A percentile compares a stretch with the other conserved stretches of the same genome.
These are phyloP conservation scores for Stipa capillata DNA, from an alignment of 176 grass and related monocot species.

Conservation along the genomic window DNA sequence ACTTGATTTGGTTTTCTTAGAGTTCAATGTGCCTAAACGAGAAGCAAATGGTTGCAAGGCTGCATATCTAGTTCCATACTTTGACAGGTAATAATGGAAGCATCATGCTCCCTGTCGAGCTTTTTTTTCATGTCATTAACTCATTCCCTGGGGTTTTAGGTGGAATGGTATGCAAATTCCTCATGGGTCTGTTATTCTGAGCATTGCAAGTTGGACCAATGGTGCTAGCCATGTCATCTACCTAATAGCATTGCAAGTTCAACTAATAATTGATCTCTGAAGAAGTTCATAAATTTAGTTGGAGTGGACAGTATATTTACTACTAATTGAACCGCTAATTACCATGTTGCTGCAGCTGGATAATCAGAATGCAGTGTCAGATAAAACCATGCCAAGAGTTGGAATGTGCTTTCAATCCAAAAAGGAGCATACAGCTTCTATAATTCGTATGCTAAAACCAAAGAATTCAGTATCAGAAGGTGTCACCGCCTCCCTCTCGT, in stretches of 20 bases:
- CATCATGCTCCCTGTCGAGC: neutral
- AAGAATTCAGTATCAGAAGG: neutral
- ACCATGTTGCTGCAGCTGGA: too few relatives aligned
- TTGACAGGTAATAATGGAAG: slow-evolving; percentile 30
- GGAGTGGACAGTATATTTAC: neutral
- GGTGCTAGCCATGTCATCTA: neutral
- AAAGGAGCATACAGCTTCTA: neutral
- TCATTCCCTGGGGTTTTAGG: neutral
- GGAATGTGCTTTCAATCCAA: neutral
- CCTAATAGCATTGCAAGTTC: neutral
- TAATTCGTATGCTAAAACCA: neutral
- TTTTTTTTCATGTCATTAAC: neutral
- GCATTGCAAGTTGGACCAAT: neutral
- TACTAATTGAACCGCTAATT: too few relatives aligned
- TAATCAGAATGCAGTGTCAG: too few relatives aligned
- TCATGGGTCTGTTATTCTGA: neutral
- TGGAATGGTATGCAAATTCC: neutral
- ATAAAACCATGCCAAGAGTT: too few relatives aligned
- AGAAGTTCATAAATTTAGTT: neutral
- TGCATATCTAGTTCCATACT: slow-evolving; percentile 61
- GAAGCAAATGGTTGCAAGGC: slow-evolving; percentile 25
- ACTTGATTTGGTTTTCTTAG: slow-evolving; percentile 28
- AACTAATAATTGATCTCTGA: neutral
- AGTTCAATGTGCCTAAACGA: slow-evolving; percentile 34
- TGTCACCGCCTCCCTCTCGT: too few relatives aligned